phyloP scores from a whole-genome alignment of 495 filamentous ascomycete species.

The Podospora comata region DNA sequence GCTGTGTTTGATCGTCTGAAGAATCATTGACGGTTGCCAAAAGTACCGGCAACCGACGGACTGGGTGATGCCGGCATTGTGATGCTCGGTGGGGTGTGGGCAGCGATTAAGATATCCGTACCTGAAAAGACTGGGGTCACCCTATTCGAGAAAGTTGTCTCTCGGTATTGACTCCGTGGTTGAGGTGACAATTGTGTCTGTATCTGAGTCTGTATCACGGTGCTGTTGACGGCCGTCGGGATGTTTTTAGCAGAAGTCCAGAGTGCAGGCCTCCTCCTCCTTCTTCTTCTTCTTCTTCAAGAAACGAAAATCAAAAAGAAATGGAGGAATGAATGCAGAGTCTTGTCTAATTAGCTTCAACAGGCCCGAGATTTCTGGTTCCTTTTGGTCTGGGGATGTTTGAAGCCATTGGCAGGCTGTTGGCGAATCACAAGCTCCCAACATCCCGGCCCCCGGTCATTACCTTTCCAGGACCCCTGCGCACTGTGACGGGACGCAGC shows the following conservation, averaged over 20 bases:
- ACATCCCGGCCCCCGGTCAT: slow-evolving; percentile 20
- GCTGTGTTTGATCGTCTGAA: not conserved
- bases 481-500: slow-evolving; percentile 2
- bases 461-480: slow-evolving; percentile 26
- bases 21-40: not conserved
- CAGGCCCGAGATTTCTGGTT: slow-evolving; percentile 18
- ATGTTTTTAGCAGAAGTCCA: not conserved
- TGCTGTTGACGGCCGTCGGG: not conserved
- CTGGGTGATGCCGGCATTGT: not conserved
- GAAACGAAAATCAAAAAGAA: not conserved
- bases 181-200: not conserved
- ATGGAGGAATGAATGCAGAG: not conserved
- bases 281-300: no score
- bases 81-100: not conserved
- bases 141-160: not conserved
- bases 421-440: slow-evolving; percentile 26
- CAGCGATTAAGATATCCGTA: not conserved
- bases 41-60: not conserved
- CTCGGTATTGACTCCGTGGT: not conserved
- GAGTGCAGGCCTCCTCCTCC: no score
- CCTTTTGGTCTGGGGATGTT: slow-evolving; percentile 19
- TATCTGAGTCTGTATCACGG: not conserved
- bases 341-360: slow-evolving; percentile 5
- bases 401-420: slow-evolving; percentile 22
- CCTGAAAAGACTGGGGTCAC: not conserved